A percentile compares a stretch with the other conserved stretches of the same genome.
These are phyloP conservation scores for Aspergillus carbonarius DNA, from an alignment of 2,329 filamentous ascomycete species.

Conservation along the genomic window DNA sequence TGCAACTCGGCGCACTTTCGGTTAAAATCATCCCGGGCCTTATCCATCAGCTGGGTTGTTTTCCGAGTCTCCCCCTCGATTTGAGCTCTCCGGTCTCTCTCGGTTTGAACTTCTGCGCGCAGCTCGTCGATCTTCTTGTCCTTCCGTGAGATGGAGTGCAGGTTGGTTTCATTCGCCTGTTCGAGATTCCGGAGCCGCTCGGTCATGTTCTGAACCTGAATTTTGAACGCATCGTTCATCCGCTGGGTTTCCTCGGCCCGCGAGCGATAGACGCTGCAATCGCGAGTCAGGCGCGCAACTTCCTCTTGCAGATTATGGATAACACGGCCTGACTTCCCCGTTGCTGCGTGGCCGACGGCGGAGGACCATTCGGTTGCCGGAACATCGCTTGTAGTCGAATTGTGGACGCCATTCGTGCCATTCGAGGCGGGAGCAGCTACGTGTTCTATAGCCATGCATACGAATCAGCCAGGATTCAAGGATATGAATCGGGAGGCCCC, in stretches of 20 bases:
- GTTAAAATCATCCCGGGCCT: slow-evolving; percentile 42
- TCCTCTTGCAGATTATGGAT: slow-evolving; percentile 53
- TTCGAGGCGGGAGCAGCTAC: slow-evolving; percentile 22
- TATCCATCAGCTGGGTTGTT: slow-evolving; percentile 38
- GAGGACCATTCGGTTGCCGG: slow-evolving; percentile 47
- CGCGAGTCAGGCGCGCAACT: slow-evolving; percentile 49
- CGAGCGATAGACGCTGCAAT: slow-evolving; percentile 46
- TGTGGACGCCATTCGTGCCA: slow-evolving; percentile 28
- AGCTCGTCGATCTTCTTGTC: slow-evolving; percentile 51
- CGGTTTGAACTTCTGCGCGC: slow-evolving; percentile 41
- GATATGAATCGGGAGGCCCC: background rate
- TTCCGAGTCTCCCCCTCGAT: slow-evolving; percentile 43
- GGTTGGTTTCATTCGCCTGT: slow-evolving; percentile 48
- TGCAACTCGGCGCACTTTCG: slow-evolving; percentile 39
- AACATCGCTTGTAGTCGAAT: slow-evolving; percentile 30
- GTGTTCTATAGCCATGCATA: slow-evolving; percentile 15
- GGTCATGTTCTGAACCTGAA: slow-evolving; percentile 46
- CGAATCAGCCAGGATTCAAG: background rate
- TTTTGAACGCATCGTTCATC: slow-evolving; percentile 46
- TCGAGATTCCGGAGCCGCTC: slow-evolving; percentile 48
- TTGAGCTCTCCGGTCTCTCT: slow-evolving; percentile 41
- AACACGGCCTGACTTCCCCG: slow-evolving; percentile 52
- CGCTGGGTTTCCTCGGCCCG: slow-evolving; percentile 49
- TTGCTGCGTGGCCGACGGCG: slow-evolving; percentile 50
- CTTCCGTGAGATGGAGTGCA: slow-evolving; percentile 47